phyloP scores from a whole-genome alignment of 2,329 filamentous ascomycete genomes.

The Colletotrichum noveboracense region DNA sequence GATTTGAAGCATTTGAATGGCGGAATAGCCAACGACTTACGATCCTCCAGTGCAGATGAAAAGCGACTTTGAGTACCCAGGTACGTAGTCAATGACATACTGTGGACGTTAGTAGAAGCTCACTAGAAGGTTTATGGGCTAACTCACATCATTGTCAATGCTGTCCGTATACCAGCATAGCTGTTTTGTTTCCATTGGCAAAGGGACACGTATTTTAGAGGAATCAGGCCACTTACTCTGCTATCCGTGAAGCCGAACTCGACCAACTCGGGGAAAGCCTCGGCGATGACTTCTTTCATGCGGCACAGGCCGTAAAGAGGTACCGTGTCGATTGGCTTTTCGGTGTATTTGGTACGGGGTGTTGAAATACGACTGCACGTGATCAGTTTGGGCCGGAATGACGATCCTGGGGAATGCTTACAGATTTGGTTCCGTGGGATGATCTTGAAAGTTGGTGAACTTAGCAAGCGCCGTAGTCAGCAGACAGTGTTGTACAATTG shows the following conservation, averaged over 20 bases:
- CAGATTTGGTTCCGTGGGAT: neutral
- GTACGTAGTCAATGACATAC: neutral
- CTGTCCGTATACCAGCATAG: slow-evolving; percentile 16
- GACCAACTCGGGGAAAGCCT: slow-evolving; percentile 25
- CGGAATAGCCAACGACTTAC: neutral
- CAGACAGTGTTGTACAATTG: neutral
- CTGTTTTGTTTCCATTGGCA: neutral
- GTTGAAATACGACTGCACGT: slow-evolving; percentile 17
- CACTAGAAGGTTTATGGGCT: neutral
- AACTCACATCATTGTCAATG: neutral
- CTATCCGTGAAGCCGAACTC: slow-evolving; percentile 28
- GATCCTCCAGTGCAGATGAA: neutral
- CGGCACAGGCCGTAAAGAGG: slow-evolving; percentile 26
- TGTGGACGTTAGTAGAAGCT: neutral
- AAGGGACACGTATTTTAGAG: neutral
- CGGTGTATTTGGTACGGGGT: slow-evolving; percentile 27
- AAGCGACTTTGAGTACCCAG: neutral
- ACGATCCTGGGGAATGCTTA: neutral
- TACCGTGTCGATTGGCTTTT: slow-evolving; percentile 26
- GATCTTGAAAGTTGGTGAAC: neutral
- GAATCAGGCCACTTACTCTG: neutral
- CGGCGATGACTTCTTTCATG: slow-evolving; percentile 28
- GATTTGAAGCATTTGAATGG: neutral
- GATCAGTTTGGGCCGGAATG: neutral
- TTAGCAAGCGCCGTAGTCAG: neutral